Base-by-base conservation (phyloP, 140 eudicot genomes). In the Bidens hawaiensis region DNA sequence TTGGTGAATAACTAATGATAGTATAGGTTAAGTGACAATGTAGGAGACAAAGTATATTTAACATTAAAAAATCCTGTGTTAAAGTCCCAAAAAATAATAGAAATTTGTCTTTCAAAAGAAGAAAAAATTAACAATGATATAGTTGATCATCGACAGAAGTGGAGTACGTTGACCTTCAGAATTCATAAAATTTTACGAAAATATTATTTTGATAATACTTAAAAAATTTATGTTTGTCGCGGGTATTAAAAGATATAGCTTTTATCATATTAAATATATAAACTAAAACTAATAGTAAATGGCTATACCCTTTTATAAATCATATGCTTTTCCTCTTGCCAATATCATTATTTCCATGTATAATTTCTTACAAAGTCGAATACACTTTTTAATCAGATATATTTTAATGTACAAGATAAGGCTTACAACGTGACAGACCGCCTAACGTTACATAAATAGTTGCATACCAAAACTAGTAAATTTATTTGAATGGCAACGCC, bases 391-490 rank as follows among this genome's bases (percentile, higher is more conserved):
- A 18, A 65, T n/a, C n/a, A n/a, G n/a, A n/a, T 46, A n/a, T n/a
- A n/a, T n/a, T n/a, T n/a, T n/a, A 23, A n/a, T 33, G 50, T 72
- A 55, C 55, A 64, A 30, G 60, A 43, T 56, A 36, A 55, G 59
- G 56, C 26, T 43, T 46, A 45, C 18, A 64, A 72, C 65, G 40
- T 55, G 77, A 42, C 31, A 27, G 59, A 64, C 57, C 53, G 67
- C 77, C 77, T 64, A 64, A 55, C 77, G 13, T 72, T 18, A 9
- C 60, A 59, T 64, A 54, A 72, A 64, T 34, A 54, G 52, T 34
- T 51, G 33, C 16, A 55, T 55, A 57, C 77, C 72, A 28, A 64
- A 64, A 72, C 36, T 72, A 72, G 72, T 55, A 72, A 22, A 55
- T 46, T 43, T 64, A 42, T 54, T 64, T 54, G 45, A 72, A 64